Percentiles rank a stretch among this genome's conserved stretches.
Evolutionary conservation across 2,329 filamentous ascomycete genomes (phyloP).

Genomic region (Xylariaceae sp.): DNA sequence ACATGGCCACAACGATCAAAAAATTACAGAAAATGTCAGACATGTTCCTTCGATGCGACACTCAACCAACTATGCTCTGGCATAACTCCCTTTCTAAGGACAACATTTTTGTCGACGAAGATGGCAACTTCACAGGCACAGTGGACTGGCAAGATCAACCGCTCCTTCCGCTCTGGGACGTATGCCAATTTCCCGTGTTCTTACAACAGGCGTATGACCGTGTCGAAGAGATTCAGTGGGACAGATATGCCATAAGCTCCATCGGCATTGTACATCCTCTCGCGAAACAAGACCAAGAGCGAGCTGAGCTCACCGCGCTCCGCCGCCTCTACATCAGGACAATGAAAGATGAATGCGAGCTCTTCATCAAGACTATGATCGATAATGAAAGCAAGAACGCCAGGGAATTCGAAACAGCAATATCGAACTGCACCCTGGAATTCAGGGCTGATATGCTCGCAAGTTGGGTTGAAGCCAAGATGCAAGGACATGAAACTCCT

Average conservation of each 20-base stretch:
- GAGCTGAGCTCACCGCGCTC: slow-evolving; percentile 27
- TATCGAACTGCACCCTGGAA: slow-evolving; percentile 31
- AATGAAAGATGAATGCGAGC: slow-evolving; percentile 22
- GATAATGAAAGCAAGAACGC: slow-evolving; percentile 5
- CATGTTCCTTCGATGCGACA: background rate
- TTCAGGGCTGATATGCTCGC: slow-evolving; percentile 19
- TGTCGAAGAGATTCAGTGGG: background rate
- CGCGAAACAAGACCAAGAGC: slow-evolving; percentile 19
- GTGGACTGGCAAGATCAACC: slow-evolving; percentile 36
- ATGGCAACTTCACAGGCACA: slow-evolving; percentile 29
- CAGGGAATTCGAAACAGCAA: slow-evolving; percentile 31
- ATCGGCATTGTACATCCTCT: background rate
- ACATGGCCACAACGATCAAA: too few relatives aligned
- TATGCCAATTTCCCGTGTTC: slow-evolving; percentile 32
- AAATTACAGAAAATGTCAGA: too few relatives aligned
- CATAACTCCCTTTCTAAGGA: slow-evolving; percentile 32
- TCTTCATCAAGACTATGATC: slow-evolving; percentile 22
- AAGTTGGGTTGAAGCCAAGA: slow-evolving; percentile 24
- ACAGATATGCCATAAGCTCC: slow-evolving; percentile 4
- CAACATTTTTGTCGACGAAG: slow-evolving; percentile 35
- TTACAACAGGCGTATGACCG: slow-evolving; percentile 26
- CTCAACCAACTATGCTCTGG: slow-evolving; percentile 28
- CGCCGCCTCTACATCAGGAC: slow-evolving; percentile 24
- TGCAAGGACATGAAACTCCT: slow-evolving; percentile 5
- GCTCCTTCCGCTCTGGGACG: slow-evolving; percentile 30